A percentile compares a stretch with the other conserved stretches of the same genome.
Evolutionary conservation across 2,329 filamentous ascomycete genomes (phyloP).

Genomic region (Colletotrichum sp.): DNA sequence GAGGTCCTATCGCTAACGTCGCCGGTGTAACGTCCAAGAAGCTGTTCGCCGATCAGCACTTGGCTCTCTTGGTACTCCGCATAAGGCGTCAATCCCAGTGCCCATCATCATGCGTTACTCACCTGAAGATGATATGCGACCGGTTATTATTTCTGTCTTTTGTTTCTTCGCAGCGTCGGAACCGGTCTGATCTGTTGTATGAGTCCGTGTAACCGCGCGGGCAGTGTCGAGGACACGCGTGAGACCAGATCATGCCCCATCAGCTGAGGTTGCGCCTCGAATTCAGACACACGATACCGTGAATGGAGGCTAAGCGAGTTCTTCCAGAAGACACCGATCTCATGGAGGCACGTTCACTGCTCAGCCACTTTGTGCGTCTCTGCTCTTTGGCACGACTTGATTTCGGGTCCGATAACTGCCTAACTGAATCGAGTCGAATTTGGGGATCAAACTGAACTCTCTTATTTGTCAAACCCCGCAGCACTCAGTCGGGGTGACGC

Average conservation of each 20-base stretch:
- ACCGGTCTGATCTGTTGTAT: not conserved
- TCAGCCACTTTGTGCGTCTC: not conserved
- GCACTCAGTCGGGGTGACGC: not conserved
- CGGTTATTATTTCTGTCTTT: not conserved
- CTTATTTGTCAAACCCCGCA: not conserved
- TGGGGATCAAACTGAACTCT: not conserved
- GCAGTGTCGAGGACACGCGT: not conserved
- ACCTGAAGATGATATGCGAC: not conserved
- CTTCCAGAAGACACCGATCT: not conserved
- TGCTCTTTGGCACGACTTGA: not conserved
- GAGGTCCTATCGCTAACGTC: not conserved
- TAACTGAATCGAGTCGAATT: not conserved
- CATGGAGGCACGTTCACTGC: not conserved
- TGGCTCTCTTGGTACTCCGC: not conserved
- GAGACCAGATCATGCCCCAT: not conserved
- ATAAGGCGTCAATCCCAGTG: not conserved
- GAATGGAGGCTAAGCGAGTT: not conserved
- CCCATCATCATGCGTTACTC: not conserved
- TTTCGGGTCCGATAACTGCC: not conserved
- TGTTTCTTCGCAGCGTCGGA: not conserved
- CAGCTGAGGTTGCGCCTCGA: not conserved
- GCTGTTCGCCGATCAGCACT: not conserved
- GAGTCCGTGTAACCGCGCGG: not conserved
- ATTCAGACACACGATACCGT: not conserved
- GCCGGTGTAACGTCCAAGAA: not conserved